These are phyloP conservation scores for Passiflora organensis DNA, from an alignment of 345 rosid species.

Conservation along the genomic window DNA sequence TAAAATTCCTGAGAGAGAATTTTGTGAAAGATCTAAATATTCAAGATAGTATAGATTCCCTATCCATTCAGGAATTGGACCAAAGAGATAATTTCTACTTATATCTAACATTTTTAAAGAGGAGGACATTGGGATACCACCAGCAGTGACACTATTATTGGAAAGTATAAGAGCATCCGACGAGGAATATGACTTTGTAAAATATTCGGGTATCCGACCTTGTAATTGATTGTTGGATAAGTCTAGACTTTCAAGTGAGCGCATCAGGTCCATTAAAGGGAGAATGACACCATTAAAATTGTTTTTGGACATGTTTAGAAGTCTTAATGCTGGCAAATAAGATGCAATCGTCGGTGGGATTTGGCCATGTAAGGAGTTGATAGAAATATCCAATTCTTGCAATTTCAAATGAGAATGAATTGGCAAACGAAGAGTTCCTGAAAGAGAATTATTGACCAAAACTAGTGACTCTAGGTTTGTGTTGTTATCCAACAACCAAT, in stretches of 20 bases:
- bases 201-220: not conserved
- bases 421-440: slow-evolving; percentile 1
- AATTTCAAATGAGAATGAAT: not conserved
- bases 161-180: not conserved
- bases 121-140: not conserved
- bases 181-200: not conserved
- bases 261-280: slow-evolving; percentile 8
- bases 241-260: not conserved
- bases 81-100: not conserved
- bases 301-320: slow-evolving; percentile 7
- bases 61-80: not conserved
- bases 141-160: not conserved
- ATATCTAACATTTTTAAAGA: not conserved
- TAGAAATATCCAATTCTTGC: not conserved
- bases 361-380: slow-evolving; percentile 2
- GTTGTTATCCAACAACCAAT: slow-evolving; percentile 30
- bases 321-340: not conserved
- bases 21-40: slow-evolving; percentile 4
- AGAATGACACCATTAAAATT: slow-evolving; percentile 18
- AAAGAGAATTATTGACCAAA: not conserved
- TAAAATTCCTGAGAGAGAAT: slow-evolving; percentile 2
- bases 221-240: slow-evolving; percentile 13
- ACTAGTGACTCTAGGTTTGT: not conserved
- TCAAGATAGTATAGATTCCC: not conserved
- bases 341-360: slow-evolving; percentile 9